phyloP scores from a whole-genome alignment of 345 rosid species.

The Psidium friedrichsthalianum region DNA sequence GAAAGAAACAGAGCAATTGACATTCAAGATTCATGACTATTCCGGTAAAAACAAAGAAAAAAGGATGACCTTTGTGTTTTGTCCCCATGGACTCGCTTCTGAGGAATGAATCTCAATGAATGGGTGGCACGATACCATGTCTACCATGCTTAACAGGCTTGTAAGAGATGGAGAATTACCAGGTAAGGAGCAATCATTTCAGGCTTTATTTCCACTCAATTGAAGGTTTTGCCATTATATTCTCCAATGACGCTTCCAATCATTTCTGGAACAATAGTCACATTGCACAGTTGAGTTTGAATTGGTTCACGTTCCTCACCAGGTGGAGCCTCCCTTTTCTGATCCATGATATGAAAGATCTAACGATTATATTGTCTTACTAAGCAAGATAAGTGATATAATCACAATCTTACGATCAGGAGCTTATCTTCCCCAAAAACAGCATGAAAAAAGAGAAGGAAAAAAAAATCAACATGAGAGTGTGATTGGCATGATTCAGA shows the following conservation, averaged over 20 bases:
- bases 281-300: too few species aligned
- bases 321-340: background rate
- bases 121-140: background rate
- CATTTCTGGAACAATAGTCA: conserved; percentile 2
- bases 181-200: conserved; percentile 1
- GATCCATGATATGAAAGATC: background rate
- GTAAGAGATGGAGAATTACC: background rate
- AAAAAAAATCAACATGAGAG: background rate
- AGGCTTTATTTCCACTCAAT: background rate
- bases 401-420: background rate
- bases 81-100: background rate
- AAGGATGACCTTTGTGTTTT: background rate
- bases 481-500: background rate
- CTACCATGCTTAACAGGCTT: conserved; percentile 2
- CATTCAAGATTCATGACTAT: background rate
- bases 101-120: background rate
- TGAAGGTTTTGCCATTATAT: background rate
- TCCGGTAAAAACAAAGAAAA: background rate
- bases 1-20: background rate
- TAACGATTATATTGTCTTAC: background rate
- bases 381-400: background rate
- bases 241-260: background rate
- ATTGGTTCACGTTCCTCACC: background rate
- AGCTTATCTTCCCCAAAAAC: background rate
- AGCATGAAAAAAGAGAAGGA: background rate